Base-by-base conservation (phyloP, 2,329 filamentous ascomycete genomes). In the Camillea tinctor region DNA sequence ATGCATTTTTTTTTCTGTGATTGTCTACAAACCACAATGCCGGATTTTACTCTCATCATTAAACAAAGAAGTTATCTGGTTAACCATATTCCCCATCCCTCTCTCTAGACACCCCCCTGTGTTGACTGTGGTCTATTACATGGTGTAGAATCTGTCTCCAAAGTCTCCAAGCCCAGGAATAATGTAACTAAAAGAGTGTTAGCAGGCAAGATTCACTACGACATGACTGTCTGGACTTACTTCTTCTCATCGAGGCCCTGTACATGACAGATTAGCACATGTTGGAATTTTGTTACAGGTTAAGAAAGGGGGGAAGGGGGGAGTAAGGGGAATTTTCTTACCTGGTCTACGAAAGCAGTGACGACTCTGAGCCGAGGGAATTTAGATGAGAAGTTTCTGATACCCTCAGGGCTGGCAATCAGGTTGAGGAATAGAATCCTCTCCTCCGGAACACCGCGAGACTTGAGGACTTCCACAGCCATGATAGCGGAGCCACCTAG, bases 371-470 rank as follows among this genome's bases (percentile, higher is more conserved):
- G 82, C 71, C 90, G 92, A 48, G 95, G 94, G 72, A 96, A 97
- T 69, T 90, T 91, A 70, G 90, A 85, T 9, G 93, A 91, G 76
- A 99, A 98, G 70, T 91, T 93, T 70, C 87, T 86, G 66, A 96
- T 90, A 5, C 95, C 95, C 72, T 97, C 89, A 0, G 95, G 95
- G 73, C 93, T 97, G n/a, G 95, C 93, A 72, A 99, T 97, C 62
- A 99, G 81, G 76, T 99, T 99, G 60, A 99, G 82, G 80, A 99
- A 99, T 48, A 98, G 81, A 63, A 99, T 99, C 60, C 91, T 89
- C 67, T 98, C 92, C 77, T 98, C 95, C 0, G 93, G 93, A 4
- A 99, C 95, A 30, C 95, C 95, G 66, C 91, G 89, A 48, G 88
- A 88, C 74, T 91, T 96, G 67, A 99, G 82, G 2, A 97, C 92